Conservation (phyloP, 768 basidiomycete genomes). For the Exidia glandulosa region DNA sequence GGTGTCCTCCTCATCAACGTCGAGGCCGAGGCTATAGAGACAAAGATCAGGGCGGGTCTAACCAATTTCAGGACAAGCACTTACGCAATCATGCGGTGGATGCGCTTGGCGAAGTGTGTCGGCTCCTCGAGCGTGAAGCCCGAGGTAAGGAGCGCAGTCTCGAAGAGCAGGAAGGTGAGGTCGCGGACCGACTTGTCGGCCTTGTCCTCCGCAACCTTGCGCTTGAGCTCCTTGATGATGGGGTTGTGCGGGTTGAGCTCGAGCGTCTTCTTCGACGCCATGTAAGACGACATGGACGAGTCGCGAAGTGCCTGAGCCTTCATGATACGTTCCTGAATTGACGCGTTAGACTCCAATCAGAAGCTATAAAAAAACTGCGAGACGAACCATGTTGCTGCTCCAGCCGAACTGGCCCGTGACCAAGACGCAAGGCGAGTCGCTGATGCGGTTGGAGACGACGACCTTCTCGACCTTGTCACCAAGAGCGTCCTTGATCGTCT, state of each 20-base stretch:
- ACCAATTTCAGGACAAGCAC: constrained; percentile 14
- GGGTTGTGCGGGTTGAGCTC: constrained; percentile 89
- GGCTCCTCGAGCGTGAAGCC: constrained; percentile 96
- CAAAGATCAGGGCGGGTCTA: constrained; percentile 3
- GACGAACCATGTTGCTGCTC: constrained; percentile 92
- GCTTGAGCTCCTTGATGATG: constrained; percentile 93
- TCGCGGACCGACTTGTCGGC: constrained; percentile 98
- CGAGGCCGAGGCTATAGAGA: constrained; percentile 55
- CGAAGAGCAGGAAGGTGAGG: constrained; percentile 89
- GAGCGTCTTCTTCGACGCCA: constrained; percentile 97
- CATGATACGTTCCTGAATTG: constrained; percentile 83
- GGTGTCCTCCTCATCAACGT: constrained; percentile 74
- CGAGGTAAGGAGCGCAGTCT: constrained; percentile 91
- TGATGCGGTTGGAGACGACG: constrained; percentile 93
- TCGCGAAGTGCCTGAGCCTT: constrained; percentile 96
- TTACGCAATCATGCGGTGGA: constrained; percentile 90
- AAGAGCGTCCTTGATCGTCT: constrained; percentile 93
- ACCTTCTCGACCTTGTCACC: constrained; percentile 99
- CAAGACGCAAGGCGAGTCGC: constrained; percentile 91
- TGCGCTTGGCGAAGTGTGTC: constrained; percentile 87
- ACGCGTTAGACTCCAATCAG: background rate
- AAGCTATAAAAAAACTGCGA: background rate
- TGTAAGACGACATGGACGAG: constrained; percentile 97
- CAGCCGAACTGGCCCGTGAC: constrained; percentile 99
- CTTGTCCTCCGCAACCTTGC: constrained; percentile 93